Evolutionary conservation across 2,329 filamentous ascomycete genomes (phyloP), one percentile per base, ranked within the genome.

Genomic region (Phoma sp.): DNA sequence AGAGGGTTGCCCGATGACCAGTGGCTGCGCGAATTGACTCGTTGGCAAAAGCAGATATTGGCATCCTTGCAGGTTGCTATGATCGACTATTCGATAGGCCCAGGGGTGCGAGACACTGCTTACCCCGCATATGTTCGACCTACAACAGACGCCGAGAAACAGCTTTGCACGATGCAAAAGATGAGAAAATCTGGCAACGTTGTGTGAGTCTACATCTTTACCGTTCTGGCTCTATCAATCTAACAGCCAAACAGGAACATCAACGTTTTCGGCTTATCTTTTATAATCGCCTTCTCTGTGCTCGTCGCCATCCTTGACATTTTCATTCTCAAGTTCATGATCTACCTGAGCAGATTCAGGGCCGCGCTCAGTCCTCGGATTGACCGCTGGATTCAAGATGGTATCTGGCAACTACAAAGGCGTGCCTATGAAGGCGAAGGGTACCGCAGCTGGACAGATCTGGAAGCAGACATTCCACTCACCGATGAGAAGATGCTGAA

Each of bases 331-430:
- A 43, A 49, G 3, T 55, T 70, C 32, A 55, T 65, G 38, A 56
- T 70, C 29, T 67, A 51, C 45, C 32, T 64, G 5, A 45, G 27
- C 4, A 45, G 33, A 8, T 67, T 64, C 19, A 48, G 66, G 2
- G 19, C 22, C 6, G 61, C 57, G 1, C 45, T 70, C 8, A 58
- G 58, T 1, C 66, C 65, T 0, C 57, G 62, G 15, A 61, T 69
- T 32, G 66, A 65, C 6, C 54, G 66, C 24, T 69, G 67, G 67
- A 61, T 68, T 15, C 64, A 69, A 49, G 66, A 70, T 31, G 67
- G 67, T 12, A 36, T 70, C 1, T 65, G 63, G 44, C 66, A 70
- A 21, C 51, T 69, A 1, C 67, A 70, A 36, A 58, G 64, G 4
- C 57, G 67, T n/a, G 67, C 63, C 1, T 65, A 65, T 46, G 64